Evolutionary conservation across 2,329 filamentous ascomycete genomes (phyloP), one percentile per base, ranked within the genome.

Genomic region (Ascochyta koolunga): DNA sequence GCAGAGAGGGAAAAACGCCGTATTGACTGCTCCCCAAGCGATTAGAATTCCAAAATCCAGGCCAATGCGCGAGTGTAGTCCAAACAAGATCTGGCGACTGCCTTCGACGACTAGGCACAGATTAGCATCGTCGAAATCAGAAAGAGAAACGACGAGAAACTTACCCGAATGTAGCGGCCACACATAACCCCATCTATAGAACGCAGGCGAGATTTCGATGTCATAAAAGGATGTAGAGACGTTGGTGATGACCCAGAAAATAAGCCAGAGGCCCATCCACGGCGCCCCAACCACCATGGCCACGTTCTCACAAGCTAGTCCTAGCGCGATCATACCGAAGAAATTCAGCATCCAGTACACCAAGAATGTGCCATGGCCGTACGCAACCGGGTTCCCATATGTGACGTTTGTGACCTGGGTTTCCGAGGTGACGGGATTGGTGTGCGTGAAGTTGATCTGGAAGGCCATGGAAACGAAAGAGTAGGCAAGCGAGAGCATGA

Each of bases 211-310:
- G 21, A 89, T 73, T 22, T 85, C 82, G 37, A 88, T 75, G 4
- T 82, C 73, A 66, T 88, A 85, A 61, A 89, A 87, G 0, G 79
- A 74, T 0, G 84, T 86, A 0, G 79, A 76, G 0, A 88, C 84
- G 62, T 89, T 89, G 6, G 83, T 82, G 50, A 89, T 86, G 36
- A 88, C 84, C 85, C 84, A 87, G 62, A 87, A 88, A 50, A 88
- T 86, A 2, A 89, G 72, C 80, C 86, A 89, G 0, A 87, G 68
- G 0, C 83, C 80, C 45, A 78, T 82, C 84, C 84, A 88, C 0
- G 83, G 86, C 61, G 82, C 77, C 0, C 83, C 85, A 4, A 88
- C 74, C 2, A 87, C 63, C 82, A 87, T 87, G 0, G 83, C 83
- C 24, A 86, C 80, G 61, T 88, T 88, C 72, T 89, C 86, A 64